A percentile compares a stretch with the other conserved stretches of the same genome.
phyloP scores from a whole-genome alignment of 2,329 filamentous ascomycete genomes.

The Fusarium pseudograminearum region DNA sequence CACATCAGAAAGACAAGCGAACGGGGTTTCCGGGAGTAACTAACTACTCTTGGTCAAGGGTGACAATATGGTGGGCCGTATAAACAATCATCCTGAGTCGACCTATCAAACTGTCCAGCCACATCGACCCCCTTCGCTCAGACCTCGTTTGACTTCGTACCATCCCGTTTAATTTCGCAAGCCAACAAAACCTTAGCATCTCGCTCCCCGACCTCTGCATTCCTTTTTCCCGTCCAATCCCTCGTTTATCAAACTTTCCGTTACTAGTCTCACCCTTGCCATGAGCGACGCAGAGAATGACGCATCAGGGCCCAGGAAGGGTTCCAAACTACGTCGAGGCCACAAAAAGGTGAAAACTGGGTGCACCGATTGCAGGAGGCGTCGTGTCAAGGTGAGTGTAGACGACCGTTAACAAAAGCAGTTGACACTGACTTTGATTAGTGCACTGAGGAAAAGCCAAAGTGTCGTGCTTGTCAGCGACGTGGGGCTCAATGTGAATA shows the following conservation, averaged over 20 bases:
- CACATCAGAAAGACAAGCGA: not conserved
- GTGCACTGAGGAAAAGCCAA: slow-evolving; percentile 5
- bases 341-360: slow-evolving; percentile 23
- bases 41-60: not conserved
- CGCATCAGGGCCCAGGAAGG: not conserved
- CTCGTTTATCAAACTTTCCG: not conserved
- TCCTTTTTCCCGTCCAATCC: too few relatives aligned
- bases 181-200: not conserved
- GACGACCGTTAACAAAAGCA: not conserved
- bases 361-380: slow-evolving; percentile 14
- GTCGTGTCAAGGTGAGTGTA: slow-evolving; percentile 11
- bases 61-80: not conserved
- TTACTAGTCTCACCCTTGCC: not conserved
- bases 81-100: not conserved
- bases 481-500: slow-evolving; percentile 15
- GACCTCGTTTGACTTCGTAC: not conserved
- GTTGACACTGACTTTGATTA: not conserved
- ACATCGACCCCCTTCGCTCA: not conserved
- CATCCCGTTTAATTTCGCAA: not conserved
- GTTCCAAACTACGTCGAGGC: not conserved
- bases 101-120: not conserved
- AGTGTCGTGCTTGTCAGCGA: slow-evolving; percentile 9
- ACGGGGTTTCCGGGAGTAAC: not conserved
- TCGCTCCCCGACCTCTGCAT: not conserved
- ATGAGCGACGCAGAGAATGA: not conserved